Evolutionary conservation across 176 grass and related monocot species (phyloP), one percentile per base, ranked within the genome.

Genomic region (Eleusine coracana): DNA sequence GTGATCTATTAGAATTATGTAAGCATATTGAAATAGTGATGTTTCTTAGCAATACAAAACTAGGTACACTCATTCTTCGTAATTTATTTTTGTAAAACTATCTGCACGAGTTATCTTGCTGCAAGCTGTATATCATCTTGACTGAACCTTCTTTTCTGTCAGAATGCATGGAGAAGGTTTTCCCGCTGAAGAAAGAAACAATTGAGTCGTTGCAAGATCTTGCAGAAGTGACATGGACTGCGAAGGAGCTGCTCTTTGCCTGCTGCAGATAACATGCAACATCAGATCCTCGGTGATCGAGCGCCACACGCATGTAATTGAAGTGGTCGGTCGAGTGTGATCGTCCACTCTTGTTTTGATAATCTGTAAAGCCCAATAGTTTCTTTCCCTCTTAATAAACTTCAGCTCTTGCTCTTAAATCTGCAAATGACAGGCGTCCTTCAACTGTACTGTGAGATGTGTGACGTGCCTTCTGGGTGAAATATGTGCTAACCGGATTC

Each of bases 201-300:
- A 85, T 91, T 9, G 79, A 84, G 40, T 93, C 86, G 54, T 68
- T 93, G 73, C 96, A 88, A 88, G 92, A 98, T 83, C 96, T 98
- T 12, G 82, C 92, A 18, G 89, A 93, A 21, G 92, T 95, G 82
- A 92, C 91, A 50, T 98, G 96, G 96, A 98, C 96, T 2, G 89
- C 91, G 0, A 98, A 98, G 80, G 96, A 98, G 87, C 88, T 98
- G 76, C 89, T 95, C 39, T 98, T 98, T 64, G 92, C 96, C 66
- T 93, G 96, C 84, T 91, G 92, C 76, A 84, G 96, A 59, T 93
- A 66, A 90, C 68, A 40, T 44, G 28, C 20, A 11, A 18, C 28
- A 70, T 70, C 36, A 75, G 34, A 64, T 76, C 77, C 45, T 60
- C 69, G 29, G 70, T 16, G 77, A 56, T 56, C 45, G 46, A 65